Conservation (phyloP, 768 basidiomycete species). For the Crassisporium funariophilum region DNA sequence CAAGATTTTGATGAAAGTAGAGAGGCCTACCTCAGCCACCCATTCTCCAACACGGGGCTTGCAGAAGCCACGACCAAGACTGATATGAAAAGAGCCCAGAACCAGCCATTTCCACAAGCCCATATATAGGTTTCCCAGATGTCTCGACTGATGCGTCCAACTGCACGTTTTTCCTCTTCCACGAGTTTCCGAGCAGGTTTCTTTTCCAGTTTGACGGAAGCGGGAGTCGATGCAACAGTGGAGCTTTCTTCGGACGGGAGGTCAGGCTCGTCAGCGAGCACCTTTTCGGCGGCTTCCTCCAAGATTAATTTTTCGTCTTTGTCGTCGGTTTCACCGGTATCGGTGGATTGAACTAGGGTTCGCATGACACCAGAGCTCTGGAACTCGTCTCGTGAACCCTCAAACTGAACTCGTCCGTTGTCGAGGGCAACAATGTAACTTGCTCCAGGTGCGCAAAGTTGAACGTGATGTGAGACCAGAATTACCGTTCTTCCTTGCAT, state of each 20-base stretch:
- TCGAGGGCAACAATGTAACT: constrained; percentile 82
- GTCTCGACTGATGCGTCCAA: constrained; percentile 65
- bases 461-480: constrained; percentile 94
- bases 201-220: constrained; percentile 31
- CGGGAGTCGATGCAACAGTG: constrained; percentile 42
- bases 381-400: constrained; percentile 67
- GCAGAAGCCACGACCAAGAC: constrained; percentile 58
- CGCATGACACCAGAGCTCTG: constrained; percentile 64
- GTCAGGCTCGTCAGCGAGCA: constrained; percentile 50
- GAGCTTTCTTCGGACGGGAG: constrained; percentile 28
- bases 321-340: constrained; percentile 57
- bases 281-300: constrained; percentile 42
- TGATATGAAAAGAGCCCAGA: constrained; percentile 59
- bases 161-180: constrained; percentile 81
- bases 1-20: constrained; percentile 4
- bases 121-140: constrained; percentile 56
- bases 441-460: constrained; percentile 81
- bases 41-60: constrained; percentile 71
- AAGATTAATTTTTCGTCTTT: constrained; percentile 45
- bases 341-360: constrained; percentile 63
- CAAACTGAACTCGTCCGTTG: constrained; percentile 76
- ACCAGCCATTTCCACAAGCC: constrained; percentile 48
- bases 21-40: constrained; percentile 58
- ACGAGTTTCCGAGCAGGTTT: constrained; percentile 74
- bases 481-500: constrained; percentile 83